Evolutionary conservation across 768 basidiomycete genomes (phyloP), one percentile per base, ranked within the genome.

Genomic region (Kwoniella sp.): DNA sequence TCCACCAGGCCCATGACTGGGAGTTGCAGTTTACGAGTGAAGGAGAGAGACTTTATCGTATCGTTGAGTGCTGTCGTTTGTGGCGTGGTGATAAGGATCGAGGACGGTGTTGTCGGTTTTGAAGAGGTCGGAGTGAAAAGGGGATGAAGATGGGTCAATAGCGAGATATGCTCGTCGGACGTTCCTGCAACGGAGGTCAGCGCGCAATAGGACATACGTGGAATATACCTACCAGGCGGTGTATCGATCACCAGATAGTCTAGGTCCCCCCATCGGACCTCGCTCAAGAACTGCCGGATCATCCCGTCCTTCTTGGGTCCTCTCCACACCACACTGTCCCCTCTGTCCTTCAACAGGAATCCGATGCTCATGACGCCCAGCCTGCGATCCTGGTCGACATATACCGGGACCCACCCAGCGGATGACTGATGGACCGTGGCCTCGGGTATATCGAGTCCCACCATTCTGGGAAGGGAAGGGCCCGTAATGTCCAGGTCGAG

Each of bases 271-370:
- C 95, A 99, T 73, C 96, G 89, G 42, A 99, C 95, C 69, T 99
- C 95, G 74, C 92, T 93, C 65, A 99, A 82, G 75, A 99, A 99
- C 73, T 98, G 95, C 25, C 90, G 84, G 74, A 99, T 98, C 48
- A 99, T 80, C 0, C 93, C 95, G 62, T 98, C 98, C 80, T 98
- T 98, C 79, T 98, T 98, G 41, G 95, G 95, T 0, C 95, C 95
- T 67, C 95, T 78, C 95, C 95, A 99, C 1, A 99, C 89, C 39
- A 99, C 90, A 15, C 88, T 89, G 69, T 98, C 92, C 19, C 84
- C 85, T 68, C 84, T 85, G 68, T 84, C 85, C 77, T 89, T 88
- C 63, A 98, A 75, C 61, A 99, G 77, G 74, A 98, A 96, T 2
- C 90, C 95, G 8, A 98, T 90, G 69, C 88, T 90, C 95, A 99